Conservation (phyloP, 345 rosid genomes). For the Eucalyptus cloeziana region DNA sequence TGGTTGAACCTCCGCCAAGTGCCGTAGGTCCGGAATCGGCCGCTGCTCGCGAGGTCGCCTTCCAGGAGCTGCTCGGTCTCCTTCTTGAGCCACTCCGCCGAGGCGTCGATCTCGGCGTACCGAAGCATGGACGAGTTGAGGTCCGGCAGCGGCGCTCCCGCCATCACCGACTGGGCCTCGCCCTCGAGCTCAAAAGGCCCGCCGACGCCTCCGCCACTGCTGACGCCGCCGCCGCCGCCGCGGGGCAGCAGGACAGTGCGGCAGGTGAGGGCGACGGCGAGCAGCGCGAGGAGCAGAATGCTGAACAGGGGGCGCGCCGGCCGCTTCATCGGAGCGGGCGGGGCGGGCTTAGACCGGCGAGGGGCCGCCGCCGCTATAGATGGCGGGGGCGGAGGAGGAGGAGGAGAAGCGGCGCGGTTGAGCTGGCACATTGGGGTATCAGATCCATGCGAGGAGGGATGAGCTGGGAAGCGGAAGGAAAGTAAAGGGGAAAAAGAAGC, state of each 20-base stretch:
- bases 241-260: slow-evolving; percentile 32
- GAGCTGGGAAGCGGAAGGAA: not conserved
- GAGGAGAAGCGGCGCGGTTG: not conserved
- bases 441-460: not conserved
- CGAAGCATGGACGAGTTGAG: slow-evolving; percentile 64
- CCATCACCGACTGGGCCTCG: not conserved
- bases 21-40: slow-evolving; percentile 30
- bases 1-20: slow-evolving; percentile 29
- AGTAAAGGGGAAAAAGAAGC: not conserved
- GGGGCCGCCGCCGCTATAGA: not conserved
- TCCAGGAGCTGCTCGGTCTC: slow-evolving; percentile 59
- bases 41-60: slow-evolving; percentile 33
- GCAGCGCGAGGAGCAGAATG: slow-evolving; percentile 35
- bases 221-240: not conserved
- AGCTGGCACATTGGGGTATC: not conserved
- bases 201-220: not conserved
- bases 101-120: slow-evolving; percentile 54
- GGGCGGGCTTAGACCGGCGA: not conserved
- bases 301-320: slow-evolving; percentile 56
- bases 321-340: slow-evolving; percentile 40
- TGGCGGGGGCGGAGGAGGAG: not conserved
- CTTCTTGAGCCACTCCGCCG: slow-evolving; percentile 36
- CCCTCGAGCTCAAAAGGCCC: slow-evolving; percentile 14
- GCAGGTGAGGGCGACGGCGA: slow-evolving; percentile 42
- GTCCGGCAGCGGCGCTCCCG: slow-evolving; percentile 1